phyloP scores from a whole-genome alignment of 129 eudicot genomes.

The Solidago caesia region DNA sequence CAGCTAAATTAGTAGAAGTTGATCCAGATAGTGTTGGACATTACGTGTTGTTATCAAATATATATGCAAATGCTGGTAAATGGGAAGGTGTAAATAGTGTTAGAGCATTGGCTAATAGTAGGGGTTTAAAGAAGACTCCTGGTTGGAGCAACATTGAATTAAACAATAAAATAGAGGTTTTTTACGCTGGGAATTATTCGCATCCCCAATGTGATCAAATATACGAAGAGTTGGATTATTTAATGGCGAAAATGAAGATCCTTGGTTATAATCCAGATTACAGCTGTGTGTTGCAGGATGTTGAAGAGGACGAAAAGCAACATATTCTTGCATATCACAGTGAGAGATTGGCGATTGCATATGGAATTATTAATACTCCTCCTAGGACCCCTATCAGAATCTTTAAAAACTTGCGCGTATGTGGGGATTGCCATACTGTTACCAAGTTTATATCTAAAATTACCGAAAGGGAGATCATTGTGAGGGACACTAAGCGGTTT shows the following conservation, averaged over 20 bases:
- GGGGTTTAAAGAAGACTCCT: constrained; percentile 81
- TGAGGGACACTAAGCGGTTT: constrained; percentile 84
- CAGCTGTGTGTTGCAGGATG: constrained; percentile 89
- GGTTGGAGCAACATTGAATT: constrained; percentile 89
- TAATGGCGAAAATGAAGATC: constrained; percentile 52
- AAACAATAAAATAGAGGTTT: constrained; percentile 59
- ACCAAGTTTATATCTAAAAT: constrained; percentile 67
- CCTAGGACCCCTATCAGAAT: constrained; percentile 56
- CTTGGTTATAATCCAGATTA: constrained; percentile 81
- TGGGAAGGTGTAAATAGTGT: constrained; percentile 82
- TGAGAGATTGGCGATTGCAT: constrained; percentile 86
- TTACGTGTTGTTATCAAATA: constrained; percentile 72
- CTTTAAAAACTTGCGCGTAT: constrained; percentile 79
- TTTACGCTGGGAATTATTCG: constrained; percentile 71
- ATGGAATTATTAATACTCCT: constrained; percentile 67
- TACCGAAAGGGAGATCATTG: constrained; percentile 78
- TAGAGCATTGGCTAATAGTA: constrained; percentile 65
- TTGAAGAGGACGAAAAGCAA: constrained; percentile 91
- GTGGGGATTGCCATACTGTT: constrained; percentile 87
- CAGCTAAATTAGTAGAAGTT: constrained; percentile 56
- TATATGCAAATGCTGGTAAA: constrained; percentile 74
- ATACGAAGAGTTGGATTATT: constrained; percentile 47
- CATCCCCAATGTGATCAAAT: constrained; percentile 67
- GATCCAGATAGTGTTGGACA: constrained; percentile 72
- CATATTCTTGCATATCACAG: constrained; percentile 73